A percentile compares a stretch with the other conserved stretches of the same genome.
Conservation (phyloP, 2,329 filamentous ascomycete genomes). For the Colletotrichum sp. region DNA sequence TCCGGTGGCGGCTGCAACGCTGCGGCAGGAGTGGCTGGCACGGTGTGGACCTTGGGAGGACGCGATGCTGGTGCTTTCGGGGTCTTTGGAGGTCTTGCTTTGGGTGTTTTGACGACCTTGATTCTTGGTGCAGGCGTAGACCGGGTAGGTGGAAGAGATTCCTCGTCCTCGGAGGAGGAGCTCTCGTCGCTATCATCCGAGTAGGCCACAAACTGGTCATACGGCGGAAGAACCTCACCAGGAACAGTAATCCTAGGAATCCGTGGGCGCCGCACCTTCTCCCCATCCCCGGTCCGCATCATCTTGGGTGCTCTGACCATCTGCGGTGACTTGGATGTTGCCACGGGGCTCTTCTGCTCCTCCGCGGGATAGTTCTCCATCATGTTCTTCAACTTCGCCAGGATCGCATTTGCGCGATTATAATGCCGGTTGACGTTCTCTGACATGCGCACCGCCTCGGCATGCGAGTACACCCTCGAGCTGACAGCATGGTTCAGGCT, state of each 20-base stretch:
- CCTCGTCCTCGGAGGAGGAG: slow-evolving; percentile 49
- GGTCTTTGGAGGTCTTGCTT: slow-evolving; percentile 36
- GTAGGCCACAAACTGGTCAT: slow-evolving; percentile 67
- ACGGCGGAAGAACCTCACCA: slow-evolving; percentile 69
- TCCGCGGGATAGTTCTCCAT: slow-evolving; percentile 63
- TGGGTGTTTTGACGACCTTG: slow-evolving; percentile 50
- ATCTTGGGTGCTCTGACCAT: slow-evolving; percentile 53
- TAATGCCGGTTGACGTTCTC: slow-evolving; percentile 69
- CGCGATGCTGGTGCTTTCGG: slow-evolving; percentile 37
- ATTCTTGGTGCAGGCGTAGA: slow-evolving; percentile 49
- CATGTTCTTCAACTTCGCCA: slow-evolving; percentile 65
- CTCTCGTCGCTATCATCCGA: slow-evolving; percentile 59
- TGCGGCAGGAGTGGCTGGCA: slow-evolving; percentile 37
- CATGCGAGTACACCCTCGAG: slow-evolving; percentile 63
- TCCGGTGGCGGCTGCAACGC: slow-evolving; percentile 63
- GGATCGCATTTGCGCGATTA: slow-evolving; percentile 62
- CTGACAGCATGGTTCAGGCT: slow-evolving; percentile 59
- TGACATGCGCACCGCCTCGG: slow-evolving; percentile 67
- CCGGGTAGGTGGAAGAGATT: slow-evolving; percentile 28
- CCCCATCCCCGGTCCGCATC: slow-evolving; percentile 48
- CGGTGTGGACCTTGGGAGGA: slow-evolving; percentile 30
- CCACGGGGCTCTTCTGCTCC: slow-evolving; percentile 56
- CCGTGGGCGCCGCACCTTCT: slow-evolving; percentile 50
- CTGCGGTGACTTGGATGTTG: slow-evolving; percentile 58
- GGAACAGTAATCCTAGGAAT: slow-evolving; percentile 68